Conservation (phyloP, 202 grass and related monocot genomes). For the Panicum virgatum region DNA sequence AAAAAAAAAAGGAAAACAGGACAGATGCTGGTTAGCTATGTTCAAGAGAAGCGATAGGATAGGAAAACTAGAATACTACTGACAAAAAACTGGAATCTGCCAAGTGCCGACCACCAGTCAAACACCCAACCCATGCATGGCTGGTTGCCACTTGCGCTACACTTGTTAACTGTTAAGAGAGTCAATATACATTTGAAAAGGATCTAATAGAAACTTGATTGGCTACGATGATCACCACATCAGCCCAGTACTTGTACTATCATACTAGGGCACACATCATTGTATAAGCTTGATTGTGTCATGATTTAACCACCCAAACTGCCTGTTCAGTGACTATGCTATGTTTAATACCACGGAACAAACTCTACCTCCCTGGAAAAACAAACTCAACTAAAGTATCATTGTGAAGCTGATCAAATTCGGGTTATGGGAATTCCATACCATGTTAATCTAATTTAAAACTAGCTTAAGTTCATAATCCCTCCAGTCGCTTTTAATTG, state of each 20-base stretch:
- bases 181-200: neutral
- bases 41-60: neutral
- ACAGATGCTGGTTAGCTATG: neutral
- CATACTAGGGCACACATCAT: neutral
- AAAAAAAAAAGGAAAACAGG: neutral
- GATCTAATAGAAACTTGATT: neutral
- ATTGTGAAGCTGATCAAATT: neutral
- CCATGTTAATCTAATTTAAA: neutral
- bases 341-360: neutral
- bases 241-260: neutral
- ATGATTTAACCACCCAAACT: neutral
- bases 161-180: neutral
- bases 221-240: neutral
- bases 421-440: neutral
- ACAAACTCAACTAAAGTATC: slow-evolving; percentile 13
- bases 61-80: neutral
- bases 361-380: neutral
- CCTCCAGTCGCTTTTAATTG: neutral
- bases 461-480: neutral
- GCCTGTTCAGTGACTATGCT: neutral
- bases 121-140: neutral
- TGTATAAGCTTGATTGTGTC: neutral
- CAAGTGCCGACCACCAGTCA: neutral
- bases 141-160: neutral
- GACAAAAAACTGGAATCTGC: neutral